Evolutionary conservation across 306 rosid species (phyloP).

Genomic region (Coriaria nepalensis): DNA sequence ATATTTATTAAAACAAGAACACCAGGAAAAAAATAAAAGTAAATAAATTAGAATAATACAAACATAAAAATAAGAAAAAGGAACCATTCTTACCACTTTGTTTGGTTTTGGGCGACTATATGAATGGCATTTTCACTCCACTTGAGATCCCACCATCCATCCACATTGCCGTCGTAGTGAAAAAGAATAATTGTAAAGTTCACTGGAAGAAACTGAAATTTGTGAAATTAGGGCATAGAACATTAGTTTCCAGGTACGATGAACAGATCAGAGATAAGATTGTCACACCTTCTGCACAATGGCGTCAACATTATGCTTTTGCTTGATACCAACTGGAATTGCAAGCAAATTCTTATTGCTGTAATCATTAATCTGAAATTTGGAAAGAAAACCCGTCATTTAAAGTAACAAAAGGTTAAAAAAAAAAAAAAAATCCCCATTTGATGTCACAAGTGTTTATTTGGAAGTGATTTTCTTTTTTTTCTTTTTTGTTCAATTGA

Average conservation of each 20-base stretch:
- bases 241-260: too few relatives aligned
- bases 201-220: conserved; percentile 85
- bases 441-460: too few relatives aligned
- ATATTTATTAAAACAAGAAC: too few relatives aligned
- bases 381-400: too few relatives aligned
- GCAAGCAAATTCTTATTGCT: conserved; percentile 70
- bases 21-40: too few relatives aligned
- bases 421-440: too few relatives aligned
- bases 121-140: conserved; percentile 85
- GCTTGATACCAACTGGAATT: conserved; percentile 77
- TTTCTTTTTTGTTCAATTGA: too few relatives aligned
- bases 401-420: too few relatives aligned
- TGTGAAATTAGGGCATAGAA: not conserved
- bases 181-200: conserved; percentile 84
- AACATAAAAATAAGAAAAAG: not conserved
- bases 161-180: conserved; percentile 85
- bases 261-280: conserved; percentile 10
- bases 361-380: conserved; percentile 41
- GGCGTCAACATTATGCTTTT: conserved; percentile 55
- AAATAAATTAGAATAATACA: too few relatives aligned
- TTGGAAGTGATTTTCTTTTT: too few relatives aligned
- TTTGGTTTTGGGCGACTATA: conserved; percentile 75
- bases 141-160: conserved; percentile 78
- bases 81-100: conserved; percentile 61
- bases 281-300: conserved; percentile 66